Conservation (phyloP, 2,329 filamentous ascomycete species). For the Clonostachys solani region DNA sequence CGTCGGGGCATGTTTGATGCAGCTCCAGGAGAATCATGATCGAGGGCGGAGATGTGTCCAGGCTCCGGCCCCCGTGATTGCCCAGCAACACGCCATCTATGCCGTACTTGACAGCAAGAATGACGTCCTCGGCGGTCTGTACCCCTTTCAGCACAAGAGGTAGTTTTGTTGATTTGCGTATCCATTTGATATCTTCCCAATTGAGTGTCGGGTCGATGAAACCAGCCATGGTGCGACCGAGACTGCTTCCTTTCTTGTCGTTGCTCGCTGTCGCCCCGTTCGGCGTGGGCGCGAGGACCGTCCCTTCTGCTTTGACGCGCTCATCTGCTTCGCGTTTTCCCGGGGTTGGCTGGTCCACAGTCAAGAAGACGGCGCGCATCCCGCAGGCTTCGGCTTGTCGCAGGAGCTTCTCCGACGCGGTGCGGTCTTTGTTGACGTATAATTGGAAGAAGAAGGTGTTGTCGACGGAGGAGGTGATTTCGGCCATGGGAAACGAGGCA, state of each 20-base stretch:
- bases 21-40: constrained; percentile 48
- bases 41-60: constrained; percentile 27
- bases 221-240: constrained; percentile 49
- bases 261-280: constrained; percentile 42
- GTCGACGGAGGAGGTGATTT: constrained; percentile 31
- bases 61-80: constrained; percentile 64
- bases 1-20: constrained; percentile 53
- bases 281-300: constrained; percentile 38
- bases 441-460: constrained; percentile 51
- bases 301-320: constrained; percentile 40
- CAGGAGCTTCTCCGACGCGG: constrained; percentile 45
- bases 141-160: constrained; percentile 21
- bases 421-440: constrained; percentile 54
- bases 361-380: constrained; percentile 51
- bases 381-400: constrained; percentile 37
- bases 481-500: constrained; percentile 50
- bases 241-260: constrained; percentile 48
- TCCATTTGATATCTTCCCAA: constrained; percentile 60
- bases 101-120: constrained; percentile 47
- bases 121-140: constrained; percentile 18
- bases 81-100: constrained; percentile 65
- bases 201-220: constrained; percentile 57
- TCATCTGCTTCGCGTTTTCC: constrained; percentile 49
- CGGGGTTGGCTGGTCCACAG: constrained; percentile 52
- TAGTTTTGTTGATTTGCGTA: constrained; percentile 44